Conservation (phyloP, 2,329 filamentous ascomycete species). For the Teratosphaeria destructans region DNA sequence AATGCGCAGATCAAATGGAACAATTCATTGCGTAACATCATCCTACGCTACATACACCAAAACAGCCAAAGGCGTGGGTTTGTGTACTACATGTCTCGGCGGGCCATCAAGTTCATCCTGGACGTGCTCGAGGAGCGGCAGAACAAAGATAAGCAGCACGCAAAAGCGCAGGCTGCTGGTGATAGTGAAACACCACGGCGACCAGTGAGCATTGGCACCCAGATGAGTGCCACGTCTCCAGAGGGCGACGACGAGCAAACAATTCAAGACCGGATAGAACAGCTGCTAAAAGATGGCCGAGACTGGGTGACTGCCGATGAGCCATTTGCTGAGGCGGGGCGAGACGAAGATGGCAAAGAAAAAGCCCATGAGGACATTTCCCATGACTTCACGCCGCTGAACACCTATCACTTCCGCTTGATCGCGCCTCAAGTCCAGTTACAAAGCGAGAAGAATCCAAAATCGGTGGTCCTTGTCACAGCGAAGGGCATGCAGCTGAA, state of each 20-base stretch:
- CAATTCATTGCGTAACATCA: conserved; percentile 88
- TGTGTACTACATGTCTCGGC: conserved; percentile 91
- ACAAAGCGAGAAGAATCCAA: conserved; percentile 95
- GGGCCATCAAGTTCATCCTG: conserved; percentile 93
- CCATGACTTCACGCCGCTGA: conserved; percentile 79
- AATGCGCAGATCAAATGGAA: conserved; percentile 99
- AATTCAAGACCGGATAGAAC: conserved; percentile 75
- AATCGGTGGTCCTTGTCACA: conserved; percentile 91
- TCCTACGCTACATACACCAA: conserved; percentile 93
- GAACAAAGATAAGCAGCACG: conserved; percentile 48
- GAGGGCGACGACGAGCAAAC: conserved; percentile 53
- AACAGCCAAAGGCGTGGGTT: conserved; percentile 92
- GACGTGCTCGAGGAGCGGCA: conserved; percentile 94
- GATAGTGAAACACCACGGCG: conserved; percentile 10
- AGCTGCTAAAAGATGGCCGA: conserved; percentile 73
- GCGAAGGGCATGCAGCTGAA: conserved; percentile 98
- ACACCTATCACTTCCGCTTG: conserved; percentile 85
- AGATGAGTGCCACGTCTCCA: conserved; percentile 23
- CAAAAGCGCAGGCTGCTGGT: not conserved
- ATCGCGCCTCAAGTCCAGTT: conserved; percentile 97
- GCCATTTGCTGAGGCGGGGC: conserved; percentile 35
- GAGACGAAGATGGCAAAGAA: conserved; percentile 7
- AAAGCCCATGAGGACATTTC: conserved; percentile 59
- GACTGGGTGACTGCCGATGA: conserved; percentile 70
- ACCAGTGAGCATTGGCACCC: conserved; percentile 16